phyloP scores from a whole-genome alignment of 2,329 filamentous ascomycete genomes.

The Pseudomassariella vexata region DNA sequence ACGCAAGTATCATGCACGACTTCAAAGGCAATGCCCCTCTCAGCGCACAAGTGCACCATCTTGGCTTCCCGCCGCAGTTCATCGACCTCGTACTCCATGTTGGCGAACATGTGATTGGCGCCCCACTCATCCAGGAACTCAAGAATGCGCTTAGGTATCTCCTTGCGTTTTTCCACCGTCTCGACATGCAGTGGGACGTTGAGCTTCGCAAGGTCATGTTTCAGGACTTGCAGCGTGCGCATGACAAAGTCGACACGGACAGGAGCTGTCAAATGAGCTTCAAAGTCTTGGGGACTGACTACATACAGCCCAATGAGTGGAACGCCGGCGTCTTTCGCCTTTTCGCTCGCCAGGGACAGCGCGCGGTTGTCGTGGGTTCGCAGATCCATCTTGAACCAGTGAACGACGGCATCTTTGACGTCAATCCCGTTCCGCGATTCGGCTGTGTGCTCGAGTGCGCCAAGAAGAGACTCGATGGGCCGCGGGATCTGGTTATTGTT shows the following conservation, averaged over 20 bases:
- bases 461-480: conserved; percentile 64
- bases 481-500: conserved; percentile 61
- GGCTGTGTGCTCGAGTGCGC: conserved; percentile 56
- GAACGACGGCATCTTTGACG: conserved; percentile 61
- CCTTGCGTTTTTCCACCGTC: conserved; percentile 59
- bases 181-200: conserved; percentile 76
- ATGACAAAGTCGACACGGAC: conserved; percentile 75
- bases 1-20: conserved; percentile 77
- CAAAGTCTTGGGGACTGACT: conserved; percentile 75
- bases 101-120: conserved; percentile 70
- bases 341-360: conserved; percentile 59
- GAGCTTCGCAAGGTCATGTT: conserved; percentile 59
- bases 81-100: conserved; percentile 89
- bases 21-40: conserved; percentile 62
- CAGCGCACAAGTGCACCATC: conserved; percentile 55
- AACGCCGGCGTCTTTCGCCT: conserved; percentile 61
- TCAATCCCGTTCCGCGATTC: conserved; percentile 43
- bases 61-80: conserved; percentile 73
- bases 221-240: conserved; percentile 62
- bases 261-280: conserved; percentile 70
- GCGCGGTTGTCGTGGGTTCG: conserved; percentile 68
- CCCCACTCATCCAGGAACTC: conserved; percentile 67
- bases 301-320: conserved; percentile 75
- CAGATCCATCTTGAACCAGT: conserved; percentile 89
- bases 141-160: conserved; percentile 55